phyloP scores from a whole-genome alignment of 2,329 filamentous ascomycete genomes.

The Neoscytalidium dimidiatum region DNA sequence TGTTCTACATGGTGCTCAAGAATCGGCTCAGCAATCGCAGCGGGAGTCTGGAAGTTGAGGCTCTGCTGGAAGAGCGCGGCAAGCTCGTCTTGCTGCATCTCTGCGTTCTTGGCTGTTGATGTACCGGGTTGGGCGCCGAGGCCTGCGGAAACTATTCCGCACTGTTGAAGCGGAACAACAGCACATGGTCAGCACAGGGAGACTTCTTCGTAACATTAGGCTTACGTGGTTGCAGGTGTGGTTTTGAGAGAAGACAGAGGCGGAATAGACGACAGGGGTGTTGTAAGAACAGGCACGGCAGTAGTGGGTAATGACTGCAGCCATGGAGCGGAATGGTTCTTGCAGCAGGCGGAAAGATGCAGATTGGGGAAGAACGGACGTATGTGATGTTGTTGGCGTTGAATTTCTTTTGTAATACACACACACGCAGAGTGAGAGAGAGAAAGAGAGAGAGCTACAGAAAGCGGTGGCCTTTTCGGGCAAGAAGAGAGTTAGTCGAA shows the following conservation, averaged over 20 bases:
- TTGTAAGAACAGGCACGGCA: conserved; percentile 40
- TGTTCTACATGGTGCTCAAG: conserved; percentile 27
- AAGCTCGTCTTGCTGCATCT: conserved; percentile 78
- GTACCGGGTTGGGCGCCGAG: conserved; percentile 35
- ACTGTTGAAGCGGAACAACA: conserved; percentile 36
- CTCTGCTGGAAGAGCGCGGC: conserved; percentile 77
- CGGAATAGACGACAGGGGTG: conserved; percentile 43
- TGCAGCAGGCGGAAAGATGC: background rate
- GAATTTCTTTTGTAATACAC: background rate
- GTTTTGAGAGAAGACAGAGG: conserved; percentile 46
- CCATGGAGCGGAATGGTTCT: conserved; percentile 28
- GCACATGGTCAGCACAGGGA: conserved; percentile 23
- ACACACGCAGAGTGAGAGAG: too few species aligned
- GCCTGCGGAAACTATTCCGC: conserved; percentile 42
- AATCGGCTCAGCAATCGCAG: conserved; percentile 16
- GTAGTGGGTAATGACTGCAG: conserved; percentile 40
- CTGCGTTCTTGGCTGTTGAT: conserved; percentile 43
- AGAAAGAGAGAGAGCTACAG: too few species aligned
- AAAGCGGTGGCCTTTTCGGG: background rate
- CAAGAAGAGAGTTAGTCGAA: background rate
- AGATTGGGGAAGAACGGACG: background rate
- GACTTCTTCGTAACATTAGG: conserved; percentile 12
- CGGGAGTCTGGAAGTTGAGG: conserved; percentile 39
- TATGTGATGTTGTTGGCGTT: background rate
- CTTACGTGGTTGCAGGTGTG: conserved; percentile 51